A percentile compares a stretch with the other conserved stretches of the same genome.
These are phyloP conservation scores for Holtermanniella nyarrowii DNA, from an alignment of 768 basidiomycete species.

Conservation along the genomic window DNA sequence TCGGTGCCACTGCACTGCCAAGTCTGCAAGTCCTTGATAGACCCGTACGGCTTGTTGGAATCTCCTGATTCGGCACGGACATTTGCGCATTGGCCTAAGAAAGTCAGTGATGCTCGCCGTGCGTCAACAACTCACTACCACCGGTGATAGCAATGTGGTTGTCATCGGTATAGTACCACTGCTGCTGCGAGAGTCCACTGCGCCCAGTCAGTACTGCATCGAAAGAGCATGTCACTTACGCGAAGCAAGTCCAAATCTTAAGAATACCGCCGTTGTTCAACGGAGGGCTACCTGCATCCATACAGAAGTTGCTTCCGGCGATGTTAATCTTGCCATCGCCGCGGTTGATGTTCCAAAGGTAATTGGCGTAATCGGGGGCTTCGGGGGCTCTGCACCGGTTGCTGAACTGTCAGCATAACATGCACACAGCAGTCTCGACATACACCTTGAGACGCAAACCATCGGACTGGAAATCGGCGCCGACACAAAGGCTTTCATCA, in stretches of 20 bases:
- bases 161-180: conserved; percentile 25
- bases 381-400: not conserved
- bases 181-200: conserved; percentile 15
- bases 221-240: not conserved
- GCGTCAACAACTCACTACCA: conserved; percentile 13
- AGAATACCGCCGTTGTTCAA: conserved; percentile 16
- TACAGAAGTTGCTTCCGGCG: conserved; percentile 7
- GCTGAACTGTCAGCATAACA: not conserved
- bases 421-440: not conserved
- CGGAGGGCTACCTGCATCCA: conserved; percentile 13
- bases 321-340: not conserved
- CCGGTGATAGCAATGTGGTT: conserved; percentile 13
- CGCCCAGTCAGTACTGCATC: conserved; percentile 4
- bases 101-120: no score
- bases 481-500: conserved; percentile 13
- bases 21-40: conserved; percentile 2
- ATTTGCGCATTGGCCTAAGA: conserved; percentile 10
- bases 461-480: conserved; percentile 4
- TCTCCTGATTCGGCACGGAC: conserved; percentile 2
- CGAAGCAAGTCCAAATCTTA: conserved; percentile 18
- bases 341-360: not conserved
- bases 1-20: conserved; percentile 9
- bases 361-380: not conserved
- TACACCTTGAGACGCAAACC: conserved; percentile 8
- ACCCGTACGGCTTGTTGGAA: conserved; percentile 6